Evolutionary conservation across 2,329 filamentous ascomycete species (phyloP).

Genomic region (Claviceps capensis): DNA sequence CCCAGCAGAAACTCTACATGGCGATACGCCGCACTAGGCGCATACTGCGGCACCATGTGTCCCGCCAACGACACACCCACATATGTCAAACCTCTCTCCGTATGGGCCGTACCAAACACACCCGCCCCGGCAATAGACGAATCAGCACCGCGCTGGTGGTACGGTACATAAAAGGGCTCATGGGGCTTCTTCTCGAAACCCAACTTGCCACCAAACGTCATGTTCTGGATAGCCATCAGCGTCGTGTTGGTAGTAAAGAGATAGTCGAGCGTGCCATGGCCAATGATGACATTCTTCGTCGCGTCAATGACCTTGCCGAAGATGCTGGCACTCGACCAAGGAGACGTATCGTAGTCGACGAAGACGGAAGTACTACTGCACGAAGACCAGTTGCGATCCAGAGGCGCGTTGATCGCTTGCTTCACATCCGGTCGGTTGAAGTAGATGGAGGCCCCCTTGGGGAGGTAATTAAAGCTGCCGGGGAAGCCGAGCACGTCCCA

Average conservation of each 20-base stretch:
- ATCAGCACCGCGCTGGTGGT: constrained; percentile 4
- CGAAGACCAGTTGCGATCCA: constrained; percentile 34
- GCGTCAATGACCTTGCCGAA: constrained; percentile 58
- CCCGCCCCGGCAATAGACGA: constrained; percentile 40
- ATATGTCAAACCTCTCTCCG: constrained; percentile 62
- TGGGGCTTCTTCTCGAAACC: constrained; percentile 50
- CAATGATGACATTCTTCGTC: constrained; percentile 58
- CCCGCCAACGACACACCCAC: constrained; percentile 49
- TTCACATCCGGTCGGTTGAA: constrained; percentile 60
- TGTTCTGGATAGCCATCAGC: constrained; percentile 61
- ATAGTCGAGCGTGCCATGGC: constrained; percentile 58
- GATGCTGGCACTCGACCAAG: background rate
- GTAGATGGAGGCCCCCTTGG: constrained; percentile 43
- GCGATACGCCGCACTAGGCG: constrained; percentile 53
- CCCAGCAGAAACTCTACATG: constrained; percentile 64
- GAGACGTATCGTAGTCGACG: constrained; percentile 17
- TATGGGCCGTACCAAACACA: constrained; percentile 53
- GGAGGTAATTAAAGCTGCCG: constrained; percentile 46
- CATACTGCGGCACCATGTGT: constrained; percentile 55
- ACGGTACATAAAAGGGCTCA: constrained; percentile 54
- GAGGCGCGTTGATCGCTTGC: constrained; percentile 49
- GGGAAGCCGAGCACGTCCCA: constrained; percentile 63
- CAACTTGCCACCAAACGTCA: constrained; percentile 59
- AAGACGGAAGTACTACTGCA: constrained; percentile 32
- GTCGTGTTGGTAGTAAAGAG: constrained; percentile 55